Conservation (phyloP, 2,329 filamentous ascomycete species). For the Claviceps sorghi region DNA sequence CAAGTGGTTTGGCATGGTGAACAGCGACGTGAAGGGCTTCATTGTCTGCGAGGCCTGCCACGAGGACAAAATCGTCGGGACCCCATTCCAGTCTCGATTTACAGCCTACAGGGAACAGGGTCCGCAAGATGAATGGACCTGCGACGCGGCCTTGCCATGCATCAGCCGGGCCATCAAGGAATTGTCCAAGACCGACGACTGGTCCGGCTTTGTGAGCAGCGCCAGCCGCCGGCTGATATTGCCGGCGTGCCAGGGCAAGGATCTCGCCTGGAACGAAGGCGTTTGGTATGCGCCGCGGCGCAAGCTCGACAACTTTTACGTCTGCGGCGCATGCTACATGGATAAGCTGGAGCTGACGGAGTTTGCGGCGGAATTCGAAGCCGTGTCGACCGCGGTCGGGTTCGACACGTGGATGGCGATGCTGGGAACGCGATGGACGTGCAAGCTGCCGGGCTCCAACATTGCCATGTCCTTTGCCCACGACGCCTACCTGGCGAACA, state of each 20-base stretch:
- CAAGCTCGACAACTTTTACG: slow-evolving; percentile 12
- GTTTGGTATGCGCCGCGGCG: slow-evolving; percentile 15
- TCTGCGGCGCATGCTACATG: slow-evolving; percentile 22
- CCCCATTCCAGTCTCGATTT: slow-evolving; percentile 18
- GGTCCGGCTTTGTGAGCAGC: slow-evolving; percentile 15
- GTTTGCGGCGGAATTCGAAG: slow-evolving; percentile 16
- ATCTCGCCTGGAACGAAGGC: slow-evolving; percentile 9
- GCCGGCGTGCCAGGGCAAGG: slow-evolving; percentile 16
- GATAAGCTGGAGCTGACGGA: slow-evolving; percentile 18
- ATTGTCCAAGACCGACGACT: slow-evolving; percentile 13
- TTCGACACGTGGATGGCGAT: slow-evolving; percentile 13
- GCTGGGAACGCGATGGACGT: slow-evolving; percentile 12
- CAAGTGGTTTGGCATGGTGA: slow-evolving; percentile 18
- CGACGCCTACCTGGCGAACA: slow-evolving; percentile 11
- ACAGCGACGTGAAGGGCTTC: slow-evolving; percentile 17
- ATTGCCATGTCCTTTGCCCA: slow-evolving; percentile 14
- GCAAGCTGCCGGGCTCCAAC: slow-evolving; percentile 11
- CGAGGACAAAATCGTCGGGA: slow-evolving; percentile 17
- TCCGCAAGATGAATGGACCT: slow-evolving; percentile 17
- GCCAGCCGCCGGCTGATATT: slow-evolving; percentile 11
- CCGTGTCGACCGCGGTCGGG: slow-evolving; percentile 6
- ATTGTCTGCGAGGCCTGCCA: slow-evolving; percentile 25
- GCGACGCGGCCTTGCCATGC: slow-evolving; percentile 16
- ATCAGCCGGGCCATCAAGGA: slow-evolving; percentile 9
- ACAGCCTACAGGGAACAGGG: slow-evolving; percentile 12